These are phyloP conservation scores for Dittrichia graveolens DNA, from an alignment of 129 eudicot genomes.

Conservation along the genomic window DNA sequence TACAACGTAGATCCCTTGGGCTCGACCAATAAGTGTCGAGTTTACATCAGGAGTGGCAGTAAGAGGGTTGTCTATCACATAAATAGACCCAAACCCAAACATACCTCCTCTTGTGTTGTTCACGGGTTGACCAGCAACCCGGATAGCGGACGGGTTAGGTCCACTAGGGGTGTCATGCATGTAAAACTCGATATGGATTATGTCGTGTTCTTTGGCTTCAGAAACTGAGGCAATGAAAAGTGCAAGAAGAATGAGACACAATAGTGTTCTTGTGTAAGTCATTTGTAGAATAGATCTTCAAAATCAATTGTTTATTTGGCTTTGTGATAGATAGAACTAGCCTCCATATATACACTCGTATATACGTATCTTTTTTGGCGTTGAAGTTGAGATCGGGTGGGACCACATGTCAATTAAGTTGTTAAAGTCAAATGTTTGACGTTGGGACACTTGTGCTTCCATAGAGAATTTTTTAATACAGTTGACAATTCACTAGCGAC, in stretches of 20 bases:
- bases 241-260: conserved; percentile 16
- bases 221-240: neutral
- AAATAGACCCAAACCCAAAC: conserved; percentile 34
- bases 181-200: conserved; percentile 55
- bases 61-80: conserved; percentile 41
- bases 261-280: conserved; percentile 6
- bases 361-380: too few relatives aligned
- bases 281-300: conserved; percentile 3
- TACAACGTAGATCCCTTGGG: conserved; percentile 41
- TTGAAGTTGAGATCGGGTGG: too few relatives aligned
- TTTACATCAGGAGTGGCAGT: conserved; percentile 36
- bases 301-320: conserved; percentile 2
- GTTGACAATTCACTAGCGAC: too few relatives aligned
- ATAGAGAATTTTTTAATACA: too few relatives aligned
- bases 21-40: conserved; percentile 52
- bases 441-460: too few relatives aligned
- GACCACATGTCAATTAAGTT: too few relatives aligned
- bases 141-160: conserved; percentile 41
- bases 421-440: too few relatives aligned
- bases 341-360: too few relatives aligned
- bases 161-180: conserved; percentile 56
- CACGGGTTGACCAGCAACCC: conserved; percentile 33
- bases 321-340: neutral
- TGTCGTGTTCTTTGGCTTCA: conserved; percentile 31
- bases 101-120: neutral